Conservation (phyloP, 2,329 filamentous ascomycete genomes). For the Teratosphaeria nubilosa region DNA sequence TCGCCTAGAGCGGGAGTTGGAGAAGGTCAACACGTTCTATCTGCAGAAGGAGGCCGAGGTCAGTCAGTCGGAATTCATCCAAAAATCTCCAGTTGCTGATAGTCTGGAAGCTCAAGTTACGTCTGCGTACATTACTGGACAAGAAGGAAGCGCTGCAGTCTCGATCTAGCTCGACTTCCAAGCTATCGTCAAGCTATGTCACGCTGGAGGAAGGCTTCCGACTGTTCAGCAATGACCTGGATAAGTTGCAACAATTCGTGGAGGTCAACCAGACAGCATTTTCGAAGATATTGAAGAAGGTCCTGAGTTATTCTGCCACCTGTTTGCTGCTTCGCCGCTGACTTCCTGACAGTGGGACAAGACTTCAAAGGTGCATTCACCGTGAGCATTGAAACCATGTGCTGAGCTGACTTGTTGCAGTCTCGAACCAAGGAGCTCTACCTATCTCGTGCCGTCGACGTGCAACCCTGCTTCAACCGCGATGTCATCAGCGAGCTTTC, state of each 20-base stretch:
- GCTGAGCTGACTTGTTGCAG: slow-evolving; percentile 31
- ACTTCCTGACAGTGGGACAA: slow-evolving; percentile 71
- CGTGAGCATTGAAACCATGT: not conserved
- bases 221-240: slow-evolving; percentile 90
- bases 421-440: slow-evolving; percentile 97
- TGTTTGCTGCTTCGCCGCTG: slow-evolving; percentile 23
- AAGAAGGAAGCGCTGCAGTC: slow-evolving; percentile 90
- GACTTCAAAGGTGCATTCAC: slow-evolving; percentile 66
- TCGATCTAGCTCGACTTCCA: slow-evolving; percentile 59
- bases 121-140: slow-evolving; percentile 82
- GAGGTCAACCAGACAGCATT: slow-evolving; percentile 97
- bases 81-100: slow-evolving; percentile 1
- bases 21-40: slow-evolving; percentile 98
- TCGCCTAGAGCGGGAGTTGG: slow-evolving; percentile 89
- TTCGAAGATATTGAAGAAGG: slow-evolving; percentile 97
- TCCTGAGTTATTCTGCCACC: slow-evolving; percentile 24
- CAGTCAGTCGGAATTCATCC: slow-evolving; percentile 23
- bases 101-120: slow-evolving; percentile 68
- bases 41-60: slow-evolving; percentile 97
- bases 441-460: slow-evolving; percentile 87
- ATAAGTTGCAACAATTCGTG: slow-evolving; percentile 95
- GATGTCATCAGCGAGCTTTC: slow-evolving; percentile 94
- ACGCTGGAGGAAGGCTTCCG: slow-evolving; percentile 94
- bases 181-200: slow-evolving; percentile 85
- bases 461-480: slow-evolving; percentile 96